phyloP scores from a whole-genome alignment of 2,329 filamentous ascomycete species.

The Westerdykella ornata region DNA sequence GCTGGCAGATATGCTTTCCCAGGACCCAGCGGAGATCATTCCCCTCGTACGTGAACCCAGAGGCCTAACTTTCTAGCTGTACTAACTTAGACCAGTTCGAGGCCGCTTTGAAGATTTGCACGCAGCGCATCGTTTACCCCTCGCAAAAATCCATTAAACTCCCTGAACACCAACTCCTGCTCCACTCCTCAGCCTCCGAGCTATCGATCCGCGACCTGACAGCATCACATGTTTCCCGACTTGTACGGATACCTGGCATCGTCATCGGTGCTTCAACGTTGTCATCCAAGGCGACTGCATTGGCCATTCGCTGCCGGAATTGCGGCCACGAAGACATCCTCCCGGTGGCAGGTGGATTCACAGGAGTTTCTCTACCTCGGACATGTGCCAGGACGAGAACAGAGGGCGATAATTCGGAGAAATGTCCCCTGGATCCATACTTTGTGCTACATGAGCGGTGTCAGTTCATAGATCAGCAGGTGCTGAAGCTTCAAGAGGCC shows the following conservation, averaged over 20 bases:
- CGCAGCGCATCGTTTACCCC: constrained; percentile 87
- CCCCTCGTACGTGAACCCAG: constrained; percentile 61
- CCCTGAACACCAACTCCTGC: constrained; percentile 86
- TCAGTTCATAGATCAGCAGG: constrained; percentile 93
- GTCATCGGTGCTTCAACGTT: constrained; percentile 96
- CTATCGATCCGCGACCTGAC: constrained; percentile 92
- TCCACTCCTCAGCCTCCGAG: constrained; percentile 85
- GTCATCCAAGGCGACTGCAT: constrained; percentile 84
- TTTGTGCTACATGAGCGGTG: constrained; percentile 93
- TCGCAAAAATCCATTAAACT: constrained; percentile 60
- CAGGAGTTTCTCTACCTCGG: constrained; percentile 76
- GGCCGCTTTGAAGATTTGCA: constrained; percentile 79
- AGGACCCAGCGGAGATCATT: constrained; percentile 86
- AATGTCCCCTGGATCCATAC: constrained; percentile 90
- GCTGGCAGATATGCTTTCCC: constrained; percentile 79
- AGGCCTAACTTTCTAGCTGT: background rate
- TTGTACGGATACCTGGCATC: constrained; percentile 95
- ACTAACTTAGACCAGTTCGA: constrained; percentile 63
- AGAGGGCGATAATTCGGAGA: constrained; percentile 60
- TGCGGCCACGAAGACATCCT: constrained; percentile 69
- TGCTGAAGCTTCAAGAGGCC: constrained; percentile 95
- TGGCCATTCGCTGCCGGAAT: constrained; percentile 82
- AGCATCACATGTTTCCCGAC: constrained; percentile 82
- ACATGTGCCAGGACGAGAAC: constrained; percentile 61
- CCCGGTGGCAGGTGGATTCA: constrained; percentile 75